Evolutionary conservation across 2,329 filamentous ascomycete species (phyloP).

Genomic region (Orbilia oligospora): DNA sequence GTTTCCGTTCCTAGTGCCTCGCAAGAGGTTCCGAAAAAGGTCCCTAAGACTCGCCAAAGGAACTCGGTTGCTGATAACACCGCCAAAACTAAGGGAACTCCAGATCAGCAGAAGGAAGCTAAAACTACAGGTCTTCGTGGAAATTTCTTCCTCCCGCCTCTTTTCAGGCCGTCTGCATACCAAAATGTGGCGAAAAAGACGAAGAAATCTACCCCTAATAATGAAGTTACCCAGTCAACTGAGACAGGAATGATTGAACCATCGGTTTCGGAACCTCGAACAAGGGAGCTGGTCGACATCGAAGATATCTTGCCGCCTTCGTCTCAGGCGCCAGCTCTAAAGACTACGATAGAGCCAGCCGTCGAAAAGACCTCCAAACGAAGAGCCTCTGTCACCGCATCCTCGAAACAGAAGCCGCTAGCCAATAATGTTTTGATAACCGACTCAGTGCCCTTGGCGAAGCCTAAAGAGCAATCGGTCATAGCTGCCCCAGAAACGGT

Average conservation of each 20-base stretch:
- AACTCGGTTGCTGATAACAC: background rate
- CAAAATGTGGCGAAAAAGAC: slow-evolving; percentile 23
- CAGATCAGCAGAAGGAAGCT: background rate
- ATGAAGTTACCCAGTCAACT: background rate
- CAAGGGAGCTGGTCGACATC: background rate
- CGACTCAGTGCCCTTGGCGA: background rate
- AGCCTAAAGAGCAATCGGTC: background rate
- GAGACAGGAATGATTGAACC: background rate
- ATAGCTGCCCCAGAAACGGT: background rate
- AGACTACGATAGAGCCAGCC: background rate
- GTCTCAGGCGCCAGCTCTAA: background rate
- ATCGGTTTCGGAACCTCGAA: background rate
- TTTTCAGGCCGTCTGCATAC: slow-evolving; percentile 34
- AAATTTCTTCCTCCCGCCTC: slow-evolving; percentile 35
- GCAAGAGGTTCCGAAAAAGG: background rate
- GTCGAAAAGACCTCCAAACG: background rate
- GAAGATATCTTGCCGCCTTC: slow-evolving; percentile 2
- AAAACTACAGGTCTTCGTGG: background rate
- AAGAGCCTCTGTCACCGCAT: background rate
- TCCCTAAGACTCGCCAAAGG: background rate
- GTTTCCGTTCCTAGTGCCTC: background rate
- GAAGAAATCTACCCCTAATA: background rate
- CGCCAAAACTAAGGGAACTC: background rate
- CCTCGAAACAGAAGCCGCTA: background rate
- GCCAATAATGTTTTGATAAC: background rate